Evolutionary conservation across 2,329 filamentous ascomycete species (phyloP), one percentile per base, ranked within the genome.

Genomic region (Pyrenophora seminiperda): DNA sequence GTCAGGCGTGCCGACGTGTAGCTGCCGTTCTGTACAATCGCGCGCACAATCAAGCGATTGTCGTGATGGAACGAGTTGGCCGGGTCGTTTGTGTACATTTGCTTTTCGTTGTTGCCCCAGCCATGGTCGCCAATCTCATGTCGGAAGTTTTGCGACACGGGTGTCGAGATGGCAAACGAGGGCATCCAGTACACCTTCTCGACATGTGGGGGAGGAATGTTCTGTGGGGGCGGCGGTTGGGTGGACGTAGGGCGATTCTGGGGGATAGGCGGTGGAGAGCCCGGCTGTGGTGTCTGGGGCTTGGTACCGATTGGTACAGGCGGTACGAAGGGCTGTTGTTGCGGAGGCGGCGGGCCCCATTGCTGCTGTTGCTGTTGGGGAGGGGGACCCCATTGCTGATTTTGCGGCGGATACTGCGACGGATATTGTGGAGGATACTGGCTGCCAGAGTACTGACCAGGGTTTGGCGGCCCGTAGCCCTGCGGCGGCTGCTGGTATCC

Each of bases 101-200:
- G 77, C 40, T 81, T 72, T 71, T 85, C 83, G 53, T 83, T 79
- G 62, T 85, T 85, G 17, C 83, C 83, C 83, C 83, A 85, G 30
- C 83, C 82, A 61, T 83, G 77, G n/a, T 76, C 77, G 20, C 82
- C 82, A 27, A 80, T 73, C 64, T 83, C 81, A 22, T 81, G 77
- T 4, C 80, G 72, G 73, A 83, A 85, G 54, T 83, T 77, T 3
- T 73, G 67, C 0, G 73, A 74, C 3, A 85, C 73, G 0, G 79
- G 75, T 2, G 74, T 71, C 11, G 74, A 68, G 0, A 79, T 74
- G 20, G 73, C 66, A 59, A 84, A 82, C 6, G 73, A 74, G 0
- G 82, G 77, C 50, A 75, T 76, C 82, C 82, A 85, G 68, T 84
- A 84, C 13, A 70, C 65, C 19, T 59, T 66, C 41, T 70, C 57